Percentiles rank a stretch among this genome's conserved stretches.
Evolutionary conservation across 805 yeast genomes (phyloP).

Genomic region (Pichia gijzeniarum): DNA sequence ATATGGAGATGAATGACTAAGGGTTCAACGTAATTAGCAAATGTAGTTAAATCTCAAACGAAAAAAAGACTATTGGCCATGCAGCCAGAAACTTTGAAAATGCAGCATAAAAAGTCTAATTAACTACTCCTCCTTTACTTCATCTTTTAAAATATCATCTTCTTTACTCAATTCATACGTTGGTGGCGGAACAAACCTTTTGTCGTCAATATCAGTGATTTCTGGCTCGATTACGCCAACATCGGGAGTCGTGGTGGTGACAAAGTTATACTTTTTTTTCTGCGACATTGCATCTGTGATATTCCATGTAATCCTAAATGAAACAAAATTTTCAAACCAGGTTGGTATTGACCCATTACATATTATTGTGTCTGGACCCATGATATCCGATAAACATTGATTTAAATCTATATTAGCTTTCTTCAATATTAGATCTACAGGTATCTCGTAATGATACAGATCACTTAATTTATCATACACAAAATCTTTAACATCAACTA

Average conservation of each 20-base stretch:
- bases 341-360: slow-evolving; percentile 1
- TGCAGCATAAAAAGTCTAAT: background rate
- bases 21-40: too few relatives aligned
- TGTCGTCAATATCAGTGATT: background rate
- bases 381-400: background rate
- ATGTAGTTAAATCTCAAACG: too few relatives aligned
- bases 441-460: background rate
- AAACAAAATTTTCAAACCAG: slow-evolving; percentile 2
- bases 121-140: background rate
- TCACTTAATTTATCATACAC: background rate
- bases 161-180: background rate
- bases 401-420: slow-evolving; percentile 3
- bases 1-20: too few relatives aligned
- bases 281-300: slow-evolving; percentile 2
- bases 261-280: background rate
- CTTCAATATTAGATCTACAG: background rate
- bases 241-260: slow-evolving; percentile 1
- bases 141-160: background rate
- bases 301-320: background rate
- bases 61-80: too few relatives aligned
- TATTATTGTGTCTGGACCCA: background rate
- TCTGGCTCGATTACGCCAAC: background rate
- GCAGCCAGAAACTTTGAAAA: too few relatives aligned
- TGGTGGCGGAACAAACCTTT: slow-evolving; percentile 1
- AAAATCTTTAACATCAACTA: slow-evolving; percentile 9